These are phyloP conservation scores for Petunia secreta DNA, from an alignment of 257 asterid genomes.

Conservation along the genomic window DNA sequence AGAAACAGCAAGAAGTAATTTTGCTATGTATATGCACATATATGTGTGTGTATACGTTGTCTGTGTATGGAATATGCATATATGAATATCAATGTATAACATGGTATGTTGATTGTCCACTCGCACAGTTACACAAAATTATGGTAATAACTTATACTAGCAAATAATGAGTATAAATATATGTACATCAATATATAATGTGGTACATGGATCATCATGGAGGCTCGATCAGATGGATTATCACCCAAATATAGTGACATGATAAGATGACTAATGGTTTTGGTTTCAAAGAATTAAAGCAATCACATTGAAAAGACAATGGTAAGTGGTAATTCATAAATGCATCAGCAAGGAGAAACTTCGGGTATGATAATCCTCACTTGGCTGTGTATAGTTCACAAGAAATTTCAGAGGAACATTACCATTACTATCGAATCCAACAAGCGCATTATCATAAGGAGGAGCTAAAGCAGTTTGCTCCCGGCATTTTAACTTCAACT, in stretches of 20 bases:
- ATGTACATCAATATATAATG: too few species aligned
- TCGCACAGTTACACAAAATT: too few species aligned
- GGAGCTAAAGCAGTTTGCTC: conserved; percentile 51
- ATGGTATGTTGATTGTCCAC: too few species aligned
- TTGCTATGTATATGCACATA: background rate
- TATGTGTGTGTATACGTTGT: too few species aligned
- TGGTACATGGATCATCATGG: background rate
- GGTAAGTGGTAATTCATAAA: background rate
- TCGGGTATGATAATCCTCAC: conserved; percentile 41
- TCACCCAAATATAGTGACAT: background rate
- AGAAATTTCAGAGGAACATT: conserved; percentile 65
- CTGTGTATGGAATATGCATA: too few species aligned
- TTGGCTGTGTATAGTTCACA: conserved; percentile 65
- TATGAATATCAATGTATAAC: too few species aligned
- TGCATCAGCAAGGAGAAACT: conserved; percentile 20
- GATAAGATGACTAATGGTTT: conserved; percentile 14
- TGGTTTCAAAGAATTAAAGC: background rate
- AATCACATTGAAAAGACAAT: conserved; percentile 7
- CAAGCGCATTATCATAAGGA: conserved; percentile 44
- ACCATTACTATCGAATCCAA: conserved; percentile 47
- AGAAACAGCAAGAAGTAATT: background rate
- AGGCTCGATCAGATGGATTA: conserved; percentile 7
- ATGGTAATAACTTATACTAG: too few species aligned
- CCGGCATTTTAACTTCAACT: conserved; percentile 84
- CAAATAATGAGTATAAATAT: too few species aligned